Evolutionary conservation across 2,329 filamentous ascomycete species (phyloP), one percentile per base, ranked within the genome.

Genomic region (Monilinia aucupariae): DNA sequence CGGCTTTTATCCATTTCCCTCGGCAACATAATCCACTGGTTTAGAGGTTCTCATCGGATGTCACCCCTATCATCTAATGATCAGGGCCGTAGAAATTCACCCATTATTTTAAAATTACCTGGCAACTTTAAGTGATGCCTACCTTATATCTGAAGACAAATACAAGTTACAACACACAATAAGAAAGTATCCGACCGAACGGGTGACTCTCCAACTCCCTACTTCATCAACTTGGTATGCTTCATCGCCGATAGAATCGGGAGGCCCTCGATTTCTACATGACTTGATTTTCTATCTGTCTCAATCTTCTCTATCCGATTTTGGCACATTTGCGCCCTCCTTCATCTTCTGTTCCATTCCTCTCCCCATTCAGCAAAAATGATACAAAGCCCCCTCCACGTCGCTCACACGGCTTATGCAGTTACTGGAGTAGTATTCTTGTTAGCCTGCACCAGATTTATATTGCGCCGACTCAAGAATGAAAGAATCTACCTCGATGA

Each of bases 381-480:
- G 54, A 58, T 58, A 15, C n/a, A 47, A 12, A 25, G 34, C 5
- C 34, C 41, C 20, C 8, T 7, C 8, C 41, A 47, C n/a, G 54
- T 58, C 37, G 54, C 54, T 10, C 2, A 58, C 2, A 37, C 54
- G 34, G 37, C 54, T 27, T 59, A 52, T 59, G 48, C 45, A 27
- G 17, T 59, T 17, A 34, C n/a, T 15, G 30, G 27, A 5, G 4
- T 47, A 1, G 47, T 50, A 20, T 32, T 51, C 10, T 15, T 59
- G 15, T 30, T 63, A 13, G 22, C 32, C 9, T 45, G 45, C 17
- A 8, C 25, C 20, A 51, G 54, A 34, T 32, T 59, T 22, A 15
- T 59, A 8, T 52, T 63, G 22, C 22, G 54, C 45, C 17, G 39
- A 43, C n/a, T 63, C 47, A 63, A 59, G 5, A 34, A 59, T 39